Evolutionary conservation across 2,329 filamentous ascomycete genomes (phyloP).

Genomic region (Aspergillus amoenus): DNA sequence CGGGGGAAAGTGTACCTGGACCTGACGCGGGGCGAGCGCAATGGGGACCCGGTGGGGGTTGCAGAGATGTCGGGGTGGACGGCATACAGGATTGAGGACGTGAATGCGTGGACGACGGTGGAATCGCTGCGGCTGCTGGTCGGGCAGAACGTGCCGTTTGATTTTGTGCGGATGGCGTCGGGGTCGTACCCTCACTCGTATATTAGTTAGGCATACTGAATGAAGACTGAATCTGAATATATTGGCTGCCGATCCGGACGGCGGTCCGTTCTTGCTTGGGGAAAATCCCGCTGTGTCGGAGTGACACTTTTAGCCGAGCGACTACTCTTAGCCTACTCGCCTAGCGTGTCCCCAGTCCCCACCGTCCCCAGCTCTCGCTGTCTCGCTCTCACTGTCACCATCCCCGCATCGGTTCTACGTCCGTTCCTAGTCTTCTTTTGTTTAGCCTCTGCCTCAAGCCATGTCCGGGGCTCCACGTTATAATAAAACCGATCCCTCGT

Average conservation of each 20-base stretch:
- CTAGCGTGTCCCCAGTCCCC: no score
- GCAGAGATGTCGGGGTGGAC: conserved; percentile 75
- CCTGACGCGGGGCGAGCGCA: conserved; percentile 67
- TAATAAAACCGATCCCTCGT: conserved; percentile 10
- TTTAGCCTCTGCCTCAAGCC: not conserved
- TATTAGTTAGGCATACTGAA: not conserved
- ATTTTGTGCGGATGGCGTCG: conserved; percentile 75
- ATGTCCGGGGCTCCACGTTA: conserved; percentile 10
- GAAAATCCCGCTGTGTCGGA: conserved; percentile 15
- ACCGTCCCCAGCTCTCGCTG: no score
- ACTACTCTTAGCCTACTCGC: no score
- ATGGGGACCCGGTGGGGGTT: conserved; percentile 66
- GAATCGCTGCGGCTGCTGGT: conserved; percentile 76
- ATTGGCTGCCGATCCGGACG: conserved; percentile 4
- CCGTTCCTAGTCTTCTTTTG: conserved; percentile 5
- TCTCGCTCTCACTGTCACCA: not conserved
- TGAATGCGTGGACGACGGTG: conserved; percentile 80
- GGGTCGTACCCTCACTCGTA: conserved; percentile 39
- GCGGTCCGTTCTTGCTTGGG: conserved; percentile 18
- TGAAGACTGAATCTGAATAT: no score
- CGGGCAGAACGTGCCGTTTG: conserved; percentile 83
- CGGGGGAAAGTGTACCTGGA: conserved; percentile 75
- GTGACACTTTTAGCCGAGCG: not conserved
- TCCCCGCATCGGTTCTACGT: conserved; percentile 19
- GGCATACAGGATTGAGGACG: conserved; percentile 75